phyloP scores from a whole-genome alignment of 179 eudicot species.

The Beta lomatogona region DNA sequence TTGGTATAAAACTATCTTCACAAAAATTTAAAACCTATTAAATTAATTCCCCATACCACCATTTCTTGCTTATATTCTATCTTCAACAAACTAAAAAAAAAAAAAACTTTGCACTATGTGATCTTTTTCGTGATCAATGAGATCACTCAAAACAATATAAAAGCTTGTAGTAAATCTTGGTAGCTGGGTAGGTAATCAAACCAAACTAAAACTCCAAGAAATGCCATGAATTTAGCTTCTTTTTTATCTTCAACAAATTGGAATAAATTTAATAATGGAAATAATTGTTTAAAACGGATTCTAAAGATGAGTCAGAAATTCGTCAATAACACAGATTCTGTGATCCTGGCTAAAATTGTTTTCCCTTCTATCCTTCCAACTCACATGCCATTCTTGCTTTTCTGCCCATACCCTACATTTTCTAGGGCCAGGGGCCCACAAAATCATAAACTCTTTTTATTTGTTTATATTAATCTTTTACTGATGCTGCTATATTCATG shows the following conservation, averaged over 20 bases:
- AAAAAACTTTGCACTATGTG: too few relatives aligned
- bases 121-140: too few relatives aligned
- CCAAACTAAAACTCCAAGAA: not conserved
- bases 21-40: too few relatives aligned
- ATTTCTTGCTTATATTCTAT: too few relatives aligned
- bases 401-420: not conserved
- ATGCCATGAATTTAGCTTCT: not conserved
- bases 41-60: too few relatives aligned
- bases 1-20: too few relatives aligned
- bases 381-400: constrained; percentile 6
- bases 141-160: not conserved
- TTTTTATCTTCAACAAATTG: not conserved
- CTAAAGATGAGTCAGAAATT: not conserved
- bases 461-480: not conserved
- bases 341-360: constrained; percentile 4
- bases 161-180: not conserved
- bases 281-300: not conserved
- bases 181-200: not conserved
- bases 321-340: constrained; percentile 19
- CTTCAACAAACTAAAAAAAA: too few relatives aligned
- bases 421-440: not conserved
- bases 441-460: constrained; percentile 14
- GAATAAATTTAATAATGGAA: not conserved
- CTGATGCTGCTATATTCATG: not conserved
- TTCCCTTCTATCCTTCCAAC: constrained; percentile 7